Evolutionary conservation across 2,329 filamentous ascomycete genomes (phyloP).

Genomic region (Xylaria sp.): DNA sequence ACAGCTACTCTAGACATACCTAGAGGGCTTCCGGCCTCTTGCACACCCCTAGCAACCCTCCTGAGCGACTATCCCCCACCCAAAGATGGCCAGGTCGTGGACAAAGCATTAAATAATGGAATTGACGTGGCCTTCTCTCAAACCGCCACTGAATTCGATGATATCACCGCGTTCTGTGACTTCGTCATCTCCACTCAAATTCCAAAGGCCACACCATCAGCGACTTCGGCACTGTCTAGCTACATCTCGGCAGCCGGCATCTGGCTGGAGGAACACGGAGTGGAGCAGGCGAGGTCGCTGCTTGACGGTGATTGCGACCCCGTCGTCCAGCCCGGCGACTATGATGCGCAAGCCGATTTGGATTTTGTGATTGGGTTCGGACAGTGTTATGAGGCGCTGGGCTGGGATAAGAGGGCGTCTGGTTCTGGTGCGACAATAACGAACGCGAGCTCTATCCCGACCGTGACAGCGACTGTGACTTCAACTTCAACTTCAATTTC

Average conservation of each 20-base stretch:
- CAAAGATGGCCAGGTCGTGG: slow-evolving; percentile 1
- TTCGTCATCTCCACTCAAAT: slow-evolving; percentile 21
- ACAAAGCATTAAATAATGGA: slow-evolving; percentile 11
- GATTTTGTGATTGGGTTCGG: slow-evolving; percentile 22
- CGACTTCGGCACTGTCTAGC: slow-evolving; percentile 14
- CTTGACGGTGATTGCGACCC: not conserved
- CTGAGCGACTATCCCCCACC: slow-evolving; percentile 22
- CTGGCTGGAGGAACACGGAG: slow-evolving; percentile 21
- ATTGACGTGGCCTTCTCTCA: not conserved
- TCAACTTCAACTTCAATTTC: not conserved
- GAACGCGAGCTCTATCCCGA: not conserved
- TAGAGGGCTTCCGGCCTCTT: slow-evolving; percentile 13
- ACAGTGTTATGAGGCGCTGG: slow-evolving; percentile 9
- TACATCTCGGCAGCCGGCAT: slow-evolving; percentile 26
- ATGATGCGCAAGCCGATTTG: not conserved
- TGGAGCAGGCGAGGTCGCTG: slow-evolving; percentile 13
- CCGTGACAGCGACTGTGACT: no score
- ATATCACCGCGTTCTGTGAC: not conserved
- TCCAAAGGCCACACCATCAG: slow-evolving; percentile 15
- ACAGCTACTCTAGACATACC: not conserved
- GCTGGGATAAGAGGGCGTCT: slow-evolving; percentile 13
- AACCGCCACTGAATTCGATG: not conserved
- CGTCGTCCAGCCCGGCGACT: not conserved
- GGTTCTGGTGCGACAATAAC: slow-evolving; percentile 8
- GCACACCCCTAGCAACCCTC: slow-evolving; percentile 19